Base-by-base conservation (phyloP, 177 flowering plant genomes). In the Vitis hybrid region DNA sequence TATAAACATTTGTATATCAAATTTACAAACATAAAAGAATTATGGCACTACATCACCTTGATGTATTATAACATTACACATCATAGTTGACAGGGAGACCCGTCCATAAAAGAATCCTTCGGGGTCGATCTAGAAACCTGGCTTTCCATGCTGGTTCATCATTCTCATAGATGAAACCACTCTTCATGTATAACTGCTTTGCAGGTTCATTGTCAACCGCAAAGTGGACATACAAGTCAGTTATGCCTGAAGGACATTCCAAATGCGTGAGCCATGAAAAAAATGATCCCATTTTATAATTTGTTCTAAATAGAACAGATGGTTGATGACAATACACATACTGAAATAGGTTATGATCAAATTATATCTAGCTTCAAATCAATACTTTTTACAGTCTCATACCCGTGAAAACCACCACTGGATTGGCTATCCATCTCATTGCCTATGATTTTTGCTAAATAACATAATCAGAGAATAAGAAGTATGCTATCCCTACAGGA, bases 141-240 rank as follows among this genome's bases (percentile, higher is more conserved):
- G 98, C 97, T 80, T 90, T 90, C 97, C 94, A 89, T 26, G 97
- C 92, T 19, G 98, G 93, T 78, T 92, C 98, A 61, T 90, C 97
- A 55, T 70, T 87, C 79, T 94, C 98, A 70, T 81, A 79, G 2
- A 83, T 67, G 60, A 94, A 94, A 56, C 97, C 97, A 73, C 90
- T 81, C 79, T 90, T 94, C 68, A 76, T 49, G 80, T 94, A 94
- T 74, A 94, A 76, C 20, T 84, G 83, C 79, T 85, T 92, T 51
- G 97, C 97, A 3, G 97, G 78, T 72, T 85, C 92, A 72, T 92
- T 94, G 79, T 94, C 86, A 49, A 84, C 80, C 15, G 97, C 93
- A 14, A 92, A 97, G 72, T 94, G 98, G 48, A 90, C 93, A 70
- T 94, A 94, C 64, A 94, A 76, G 84, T 94, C 97, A 45, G 83